Base-by-base conservation (phyloP, 2,329 filamentous ascomycete species). In the Fusarium verticillioides region DNA sequence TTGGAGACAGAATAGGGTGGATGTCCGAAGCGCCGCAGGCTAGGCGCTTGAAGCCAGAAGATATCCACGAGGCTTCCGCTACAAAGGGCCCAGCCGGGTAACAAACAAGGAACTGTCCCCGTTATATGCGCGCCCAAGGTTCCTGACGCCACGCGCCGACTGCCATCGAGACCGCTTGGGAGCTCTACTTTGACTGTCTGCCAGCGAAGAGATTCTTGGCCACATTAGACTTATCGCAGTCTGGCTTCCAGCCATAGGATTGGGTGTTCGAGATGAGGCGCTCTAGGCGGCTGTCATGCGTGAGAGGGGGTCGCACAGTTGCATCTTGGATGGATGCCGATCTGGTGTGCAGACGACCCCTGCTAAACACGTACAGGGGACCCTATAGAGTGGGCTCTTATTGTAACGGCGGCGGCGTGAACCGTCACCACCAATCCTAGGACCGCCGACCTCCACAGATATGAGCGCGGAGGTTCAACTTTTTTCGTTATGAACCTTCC, bases 391-490 rank as follows among this genome's bases (percentile, higher is more conserved):
- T 73, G 69, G 72, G 60, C 70, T 72, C 60, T 60, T 63, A 64
- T 65, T 73, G 66, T 26, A 66, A 70, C 53, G 66, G 70, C 69
- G 49, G 47, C 60, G 68, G 72, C 62, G 58, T 68, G 70, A 53
- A 49, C 43, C 59, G 53, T 53, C 47, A 56, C 63, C 47, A 63
- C 56, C 49, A 68, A 44, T 37, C 26, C 42, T 44, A 66, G 60
- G 60, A 26, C 53, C 62, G 47, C 39, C 39, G 42, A 37, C 58
- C 58, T 60, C 61, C 66, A 65, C 52, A 64, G 44, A 46, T 49
- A 60, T 50, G 43, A 63, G 62, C 57, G 40, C 46, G 47, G 26
- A 64, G 50, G 57, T 36, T 53, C 44, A 49, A 43, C 28, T 43
- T 63, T 34, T 56, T 44, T 58, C 54, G 40, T 67, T 47, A 67